Evolutionary conservation across 1,284 basidiomycete species (phyloP).

Genomic region (Marasmius sp.): DNA sequence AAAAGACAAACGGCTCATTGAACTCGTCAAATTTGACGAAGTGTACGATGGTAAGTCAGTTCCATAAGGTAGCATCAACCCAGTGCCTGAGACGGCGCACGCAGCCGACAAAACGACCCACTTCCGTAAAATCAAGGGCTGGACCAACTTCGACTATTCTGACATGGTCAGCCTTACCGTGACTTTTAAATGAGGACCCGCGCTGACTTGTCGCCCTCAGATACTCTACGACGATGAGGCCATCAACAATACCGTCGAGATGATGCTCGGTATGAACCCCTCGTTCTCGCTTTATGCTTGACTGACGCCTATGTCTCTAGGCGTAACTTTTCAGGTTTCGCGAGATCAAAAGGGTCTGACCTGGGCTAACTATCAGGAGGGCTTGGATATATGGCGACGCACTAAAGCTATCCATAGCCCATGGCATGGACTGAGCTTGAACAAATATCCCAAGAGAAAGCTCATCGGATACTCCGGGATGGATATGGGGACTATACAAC

Average conservation of each 20-base stretch:
- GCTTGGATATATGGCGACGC: conserved; percentile 12
- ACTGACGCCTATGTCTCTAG: neutral
- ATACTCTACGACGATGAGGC: conserved; percentile 1
- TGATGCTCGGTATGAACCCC: neutral
- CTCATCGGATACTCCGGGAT: conserved; percentile 2
- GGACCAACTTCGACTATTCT: conserved; percentile 10
- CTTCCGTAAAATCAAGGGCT: conserved; percentile 13
- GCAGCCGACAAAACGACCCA: conserved; percentile 8
- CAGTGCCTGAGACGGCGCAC: neutral
- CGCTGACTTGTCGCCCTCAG: neutral
- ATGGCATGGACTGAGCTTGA: neutral
- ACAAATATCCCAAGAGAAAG: neutral
- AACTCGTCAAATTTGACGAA: conserved; percentile 10
- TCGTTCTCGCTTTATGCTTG: neutral
- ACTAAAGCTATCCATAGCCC: conserved; percentile 1
- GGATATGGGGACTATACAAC: neutral
- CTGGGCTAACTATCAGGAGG: conserved; percentile 12
- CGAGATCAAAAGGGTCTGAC: conserved; percentile 11
- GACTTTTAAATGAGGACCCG: neutral
- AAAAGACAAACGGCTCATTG: conserved; percentile 5
- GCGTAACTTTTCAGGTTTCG: conserved; percentile 7
- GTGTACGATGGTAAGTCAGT: conserved; percentile 14
- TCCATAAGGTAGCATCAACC: neutral
- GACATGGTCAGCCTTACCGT: conserved; percentile 9
- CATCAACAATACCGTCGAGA: neutral